Evolutionary conservation across 495 filamentous ascomycete species (phyloP), one percentile per base, ranked within the genome.

Genomic region (Pseudotulostoma volvatum): DNA sequence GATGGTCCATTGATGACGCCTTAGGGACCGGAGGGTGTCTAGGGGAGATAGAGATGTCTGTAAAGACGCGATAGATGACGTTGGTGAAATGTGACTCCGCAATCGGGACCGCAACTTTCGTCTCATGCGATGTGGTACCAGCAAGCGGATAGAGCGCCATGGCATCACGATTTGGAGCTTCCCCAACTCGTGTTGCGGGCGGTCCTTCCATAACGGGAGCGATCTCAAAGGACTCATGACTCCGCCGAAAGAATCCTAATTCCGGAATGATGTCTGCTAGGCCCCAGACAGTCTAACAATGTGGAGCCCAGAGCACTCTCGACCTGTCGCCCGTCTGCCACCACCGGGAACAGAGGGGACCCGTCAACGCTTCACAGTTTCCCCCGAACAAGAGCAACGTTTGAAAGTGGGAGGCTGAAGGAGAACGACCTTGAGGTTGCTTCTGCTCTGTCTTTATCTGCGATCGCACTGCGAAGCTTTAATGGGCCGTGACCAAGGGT

Each of bases 1-100:
- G 42, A 76, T 58, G 2, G 77, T 81, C 88, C 87, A 96, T 38
- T 69, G 73, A 52, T 88, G 79, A 34, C 67, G 63, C 39, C 77
- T 75, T 35, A 96, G 63, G 13, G 76, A 69, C 18, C 70, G 67
- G 34, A 93, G 57, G 4, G 82, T 83, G 50, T 84, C 80, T 43
- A 59, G 53, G 17, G 82, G 76, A 33, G 77, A 79, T 55, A 82
- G 80, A 18, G 85, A 93, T 1, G 79, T 90, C 50, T 90, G 67
- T 32, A 94, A 60, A n/a, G 68, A 66, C 30, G 84, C 67, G 52
- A 96, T 69, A 37, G 72, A 76, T 18, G 77, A 78, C 7, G 76
- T 70, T 30, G 80, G 77, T 16, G 81, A 78, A 49, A 79, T 67
- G 30, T 76, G 63, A 57, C 71, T 76, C 40, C 79, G 80, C 51